These are phyloP conservation scores for Trypanosoma avium DNA, from an alignment of 208 protist genomes.

Conservation along the genomic window DNA sequence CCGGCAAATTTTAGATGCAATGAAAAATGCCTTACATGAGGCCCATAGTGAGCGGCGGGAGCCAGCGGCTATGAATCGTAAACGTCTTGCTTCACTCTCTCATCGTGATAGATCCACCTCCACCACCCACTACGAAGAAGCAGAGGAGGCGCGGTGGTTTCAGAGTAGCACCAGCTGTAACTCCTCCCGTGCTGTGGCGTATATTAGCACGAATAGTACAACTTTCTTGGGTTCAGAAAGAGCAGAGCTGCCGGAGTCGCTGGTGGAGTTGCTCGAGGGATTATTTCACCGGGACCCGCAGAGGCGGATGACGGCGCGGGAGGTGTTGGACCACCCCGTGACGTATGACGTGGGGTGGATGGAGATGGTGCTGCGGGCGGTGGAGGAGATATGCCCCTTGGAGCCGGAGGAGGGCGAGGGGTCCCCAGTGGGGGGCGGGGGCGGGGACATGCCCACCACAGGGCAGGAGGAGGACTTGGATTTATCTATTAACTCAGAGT, in stretches of 20 bases:
- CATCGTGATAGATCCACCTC: background rate
- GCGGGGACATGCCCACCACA: background rate
- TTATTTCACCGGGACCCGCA: slow-evolving; percentile 65
- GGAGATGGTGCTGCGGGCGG: slow-evolving; percentile 50
- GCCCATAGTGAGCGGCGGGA: slow-evolving; percentile 30
- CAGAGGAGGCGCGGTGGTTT: background rate
- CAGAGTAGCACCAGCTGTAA: background rate
- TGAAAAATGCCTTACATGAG: slow-evolving; percentile 36
- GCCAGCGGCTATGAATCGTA: background rate
- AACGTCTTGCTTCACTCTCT: background rate
- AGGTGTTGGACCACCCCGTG: slow-evolving; percentile 75
- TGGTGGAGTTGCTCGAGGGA: slow-evolving; percentile 72
- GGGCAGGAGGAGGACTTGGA: slow-evolving; percentile 10
- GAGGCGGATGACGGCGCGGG: slow-evolving; percentile 70
- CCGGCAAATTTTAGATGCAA: slow-evolving; percentile 38
- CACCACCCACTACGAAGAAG: background rate
- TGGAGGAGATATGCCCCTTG: slow-evolving; percentile 31
- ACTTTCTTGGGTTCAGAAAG: slow-evolving; percentile 38
- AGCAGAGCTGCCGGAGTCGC: slow-evolving; percentile 45
- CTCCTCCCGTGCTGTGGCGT: slow-evolving; percentile 32
- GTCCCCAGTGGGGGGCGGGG: background rate
- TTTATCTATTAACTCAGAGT: slow-evolving; percentile 20
- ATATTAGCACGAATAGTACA: slow-evolving; percentile 43
- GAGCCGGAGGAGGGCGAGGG: slow-evolving; percentile 14
- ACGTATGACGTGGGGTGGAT: slow-evolving; percentile 81